A percentile compares a stretch with the other conserved stretches of the same genome.
phyloP scores from a whole-genome alignment of 768 basidiomycete species.

The Kwoniella sp. region DNA sequence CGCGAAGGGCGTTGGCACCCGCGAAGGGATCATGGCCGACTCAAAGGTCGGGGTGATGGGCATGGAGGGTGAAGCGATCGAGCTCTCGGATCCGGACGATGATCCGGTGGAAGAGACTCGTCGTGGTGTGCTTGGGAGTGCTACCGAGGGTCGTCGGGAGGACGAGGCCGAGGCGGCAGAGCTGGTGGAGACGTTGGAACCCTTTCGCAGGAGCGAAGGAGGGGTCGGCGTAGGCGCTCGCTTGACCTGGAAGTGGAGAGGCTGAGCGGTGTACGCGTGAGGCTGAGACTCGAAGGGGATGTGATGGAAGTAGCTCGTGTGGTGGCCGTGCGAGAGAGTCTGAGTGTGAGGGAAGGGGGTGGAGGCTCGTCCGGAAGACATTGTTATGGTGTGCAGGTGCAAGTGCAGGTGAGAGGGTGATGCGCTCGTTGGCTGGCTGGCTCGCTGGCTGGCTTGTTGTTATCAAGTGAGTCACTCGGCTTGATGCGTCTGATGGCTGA shows the following conservation, averaged over 20 bases:
- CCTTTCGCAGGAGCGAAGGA: slow-evolving; percentile 27
- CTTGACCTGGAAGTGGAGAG: slow-evolving; percentile 30
- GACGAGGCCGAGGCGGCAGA: neutral
- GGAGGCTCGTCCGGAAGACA: neutral
- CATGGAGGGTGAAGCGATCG: slow-evolving; percentile 12
- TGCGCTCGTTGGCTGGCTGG: too few species aligned
- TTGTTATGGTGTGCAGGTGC: too few species aligned
- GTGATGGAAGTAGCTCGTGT: slow-evolving; percentile 3
- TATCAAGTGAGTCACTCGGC: too few species aligned
- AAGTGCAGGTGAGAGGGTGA: too few species aligned
- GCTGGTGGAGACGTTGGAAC: neutral
- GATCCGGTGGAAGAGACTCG: neutral
- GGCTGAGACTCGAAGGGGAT: slow-evolving; percentile 9
- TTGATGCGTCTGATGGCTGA: too few species aligned
- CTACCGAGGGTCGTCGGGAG: too few species aligned
- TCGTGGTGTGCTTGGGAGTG: slow-evolving; percentile 2
- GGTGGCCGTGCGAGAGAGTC: slow-evolving; percentile 4
- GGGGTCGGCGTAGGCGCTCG: slow-evolving; percentile 25
- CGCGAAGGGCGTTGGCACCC: slow-evolving; percentile 6
- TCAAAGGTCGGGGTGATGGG: slow-evolving; percentile 6
- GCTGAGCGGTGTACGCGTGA: slow-evolving; percentile 14
- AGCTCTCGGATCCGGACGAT: neutral
- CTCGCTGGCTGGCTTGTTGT: too few species aligned
- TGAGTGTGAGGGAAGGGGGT: slow-evolving; percentile 31
- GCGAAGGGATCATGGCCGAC: slow-evolving; percentile 3